Evolutionary conservation across 2,329 filamentous ascomycete species (phyloP), one percentile per base, ranked within the genome.

Genomic region (Sporothrix luriei): DNA sequence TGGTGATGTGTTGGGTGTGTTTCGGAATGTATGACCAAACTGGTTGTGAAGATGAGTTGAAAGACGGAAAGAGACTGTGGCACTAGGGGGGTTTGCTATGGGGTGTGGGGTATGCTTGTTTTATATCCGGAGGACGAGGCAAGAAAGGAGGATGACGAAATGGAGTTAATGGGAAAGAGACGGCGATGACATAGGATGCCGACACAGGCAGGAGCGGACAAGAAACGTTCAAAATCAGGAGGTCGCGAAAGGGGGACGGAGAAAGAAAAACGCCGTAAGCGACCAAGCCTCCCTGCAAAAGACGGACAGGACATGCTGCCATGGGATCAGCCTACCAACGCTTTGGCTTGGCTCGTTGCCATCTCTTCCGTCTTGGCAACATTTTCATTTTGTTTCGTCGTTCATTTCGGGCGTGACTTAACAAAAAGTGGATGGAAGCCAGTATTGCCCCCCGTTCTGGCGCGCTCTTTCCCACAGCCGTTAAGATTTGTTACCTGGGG

Each of bases 311-410:
- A 19, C 24, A 52, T 10, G 19, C n/a, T 49, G 48, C 64, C 64
- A 43, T 19, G 64, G 55, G 64, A 43, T 46, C 29, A 66, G 64
- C 64, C 64, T 66, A 67, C 49, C 49, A 66, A 40, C 43, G 33
- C 48, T 13, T 4, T n/a, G 29, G 26, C 62, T 66, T 54, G 48
- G 62, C 62, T 66, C 59, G 29, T 43, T 64, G 64, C 48, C 64
- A 54, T 66, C 64, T 66, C 33, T 65, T 65, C 62, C 62, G 62
- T 51, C 62, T 65, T 65, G 62, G 62, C 62, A 46, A 51, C 5
- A 6, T 4, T 38, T 51, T 21, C 11, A 10, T 43, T 61, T 26
- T 7, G 13, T 26, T 24, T 29, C 21, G 38, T 21, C 48, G 9
- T 21, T 49, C 48, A 49, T 49, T n/a, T 49, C 6, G 48, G 19